Base-by-base conservation (phyloP, 2,329 filamentous ascomycete species). In the Chaetomium olivaceum region DNA sequence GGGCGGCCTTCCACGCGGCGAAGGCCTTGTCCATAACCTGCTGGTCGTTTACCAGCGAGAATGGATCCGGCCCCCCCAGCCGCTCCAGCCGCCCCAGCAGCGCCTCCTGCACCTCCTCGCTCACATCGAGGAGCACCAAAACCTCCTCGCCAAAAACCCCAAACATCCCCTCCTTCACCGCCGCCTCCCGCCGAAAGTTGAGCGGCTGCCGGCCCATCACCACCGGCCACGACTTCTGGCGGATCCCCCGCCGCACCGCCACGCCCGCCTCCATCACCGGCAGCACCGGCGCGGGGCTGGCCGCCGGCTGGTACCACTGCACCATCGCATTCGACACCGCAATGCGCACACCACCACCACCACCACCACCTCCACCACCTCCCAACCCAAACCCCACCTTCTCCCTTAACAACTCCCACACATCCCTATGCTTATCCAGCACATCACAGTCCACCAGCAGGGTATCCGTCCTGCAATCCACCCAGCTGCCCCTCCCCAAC, bases 401-500 rank as follows among this genome's bases (percentile, higher is more conserved):
- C 7, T 6, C 5, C 21, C 51, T 25, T 23, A 65, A 3, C 63
- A 25, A 5, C 14, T 19, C 11, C 63, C 63, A 65, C 8, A 62
- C 1, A 1, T n/a, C 23, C 2, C 33, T 9, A 8, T 62, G 31
- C 7, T 2, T 2, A 1, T 3, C 2, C 9, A 23, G 16, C 3
- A 57, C 39, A 21, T 63, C 61, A 27, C 64, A 60, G 33, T 60
- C 60, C 8, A 66, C n/a, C 11, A 63, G 14, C n/a, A 67, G 1
- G 9, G 46, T 64, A 14, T 67, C 65, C 14, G 57, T 63, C 11
- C 65, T 43, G 19, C 51, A 43, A 16, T 67, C 57, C 11, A 67
- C 25, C 50, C 50, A 63, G 12, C 3, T 23, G 2, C 8, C 31
- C 4, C 29, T 4, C 0, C 55, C 56, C 4, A 64, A 27, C 62